phyloP scores from a whole-genome alignment of 768 basidiomycete species.

The Holtermanniella nyarrowii region DNA sequence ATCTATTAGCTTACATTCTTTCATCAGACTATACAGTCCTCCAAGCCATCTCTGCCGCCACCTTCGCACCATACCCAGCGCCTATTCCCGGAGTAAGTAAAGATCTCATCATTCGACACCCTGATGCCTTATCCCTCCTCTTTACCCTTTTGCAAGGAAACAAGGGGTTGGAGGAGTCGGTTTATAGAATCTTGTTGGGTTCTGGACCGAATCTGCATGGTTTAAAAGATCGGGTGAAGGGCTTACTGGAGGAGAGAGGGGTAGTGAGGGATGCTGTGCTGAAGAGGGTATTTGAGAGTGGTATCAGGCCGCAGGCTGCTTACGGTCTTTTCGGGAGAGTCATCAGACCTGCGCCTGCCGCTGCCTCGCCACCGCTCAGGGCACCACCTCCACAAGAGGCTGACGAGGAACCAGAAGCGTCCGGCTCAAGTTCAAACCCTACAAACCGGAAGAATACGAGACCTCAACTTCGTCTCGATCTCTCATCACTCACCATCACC shows the following conservation, averaged over 20 bases:
- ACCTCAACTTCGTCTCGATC: background rate
- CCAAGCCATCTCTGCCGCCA: constrained; percentile 4
- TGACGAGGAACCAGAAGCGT: constrained; percentile 1
- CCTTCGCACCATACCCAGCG: constrained; percentile 2
- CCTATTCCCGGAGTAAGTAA: background rate
- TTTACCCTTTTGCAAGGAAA: constrained; percentile 5
- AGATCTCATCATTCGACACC: constrained; percentile 1
- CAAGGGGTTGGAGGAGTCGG: constrained; percentile 7
- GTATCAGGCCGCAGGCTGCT: too few relatives aligned
- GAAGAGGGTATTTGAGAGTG: too few relatives aligned
- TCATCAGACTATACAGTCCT: background rate
- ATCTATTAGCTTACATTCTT: background rate
- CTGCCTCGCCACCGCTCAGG: too few relatives aligned
- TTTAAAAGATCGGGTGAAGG: too few relatives aligned
- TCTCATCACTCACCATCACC: background rate
- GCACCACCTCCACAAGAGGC: background rate
- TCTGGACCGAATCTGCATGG: too few relatives aligned
- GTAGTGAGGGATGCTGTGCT: too few relatives aligned
- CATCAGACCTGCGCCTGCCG: too few relatives aligned
- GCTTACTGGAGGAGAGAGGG: constrained; percentile 17
- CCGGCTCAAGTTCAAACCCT: background rate
- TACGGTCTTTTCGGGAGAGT: too few relatives aligned
- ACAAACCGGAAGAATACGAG: constrained; percentile 5
- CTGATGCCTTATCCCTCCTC: constrained; percentile 6
- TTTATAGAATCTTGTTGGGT: constrained; percentile 10